Evolutionary conservation across 2,329 filamentous ascomycete species (phyloP), one percentile per base, ranked within the genome.

Genomic region (Phialophora macrospora): DNA sequence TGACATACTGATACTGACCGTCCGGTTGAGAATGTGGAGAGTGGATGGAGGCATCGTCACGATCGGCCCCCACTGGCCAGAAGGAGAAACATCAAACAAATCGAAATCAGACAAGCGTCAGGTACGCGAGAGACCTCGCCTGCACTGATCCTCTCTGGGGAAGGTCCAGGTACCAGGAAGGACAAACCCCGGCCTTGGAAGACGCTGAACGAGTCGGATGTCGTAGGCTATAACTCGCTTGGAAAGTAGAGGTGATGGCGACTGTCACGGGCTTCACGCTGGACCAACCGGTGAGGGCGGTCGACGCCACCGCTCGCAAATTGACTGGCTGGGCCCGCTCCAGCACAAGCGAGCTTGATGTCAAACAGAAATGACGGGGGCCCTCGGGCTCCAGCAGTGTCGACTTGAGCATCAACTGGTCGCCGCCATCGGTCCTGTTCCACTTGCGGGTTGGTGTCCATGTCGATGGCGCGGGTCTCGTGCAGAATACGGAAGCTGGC

Each of bases 1-100:
- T 52, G 63, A 22, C 51, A 58, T 60, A 7, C 6, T 66, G 60
- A 60, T 63, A 51, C 20, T 49, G 57, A 58, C 60, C 64, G 64
- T 14, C 64, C 17, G 34, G 55, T 63, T 38, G 56, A 34, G 57
- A 67, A 63, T 57, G 64, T 63, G 60, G 64, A 66, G 64, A 66
- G 64, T 66, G 60, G 60, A 60, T 57, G 55, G 55, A 41, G 49
- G 49, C 60, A 55, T 22, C 55, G 64, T 22, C n/a, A 28, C 28
- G 28, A 38, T 61, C 58, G 14, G 32, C 48, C 58, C 38, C 38
- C 17, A 7, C 38, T 44, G 17, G 38, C 38, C 38, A 7, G 17
- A 11, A 44, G 38, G 38, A 44, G 38, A 48, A 54, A 48, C 26
- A 60, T 20, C 17, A 34, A 61, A 61, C 58, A 9, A 54, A 54